Evolutionary conservation across 495 filamentous ascomycete genomes (phyloP), one percentile per base, ranked within the genome.

Genomic region (Penicillium turbatum): DNA sequence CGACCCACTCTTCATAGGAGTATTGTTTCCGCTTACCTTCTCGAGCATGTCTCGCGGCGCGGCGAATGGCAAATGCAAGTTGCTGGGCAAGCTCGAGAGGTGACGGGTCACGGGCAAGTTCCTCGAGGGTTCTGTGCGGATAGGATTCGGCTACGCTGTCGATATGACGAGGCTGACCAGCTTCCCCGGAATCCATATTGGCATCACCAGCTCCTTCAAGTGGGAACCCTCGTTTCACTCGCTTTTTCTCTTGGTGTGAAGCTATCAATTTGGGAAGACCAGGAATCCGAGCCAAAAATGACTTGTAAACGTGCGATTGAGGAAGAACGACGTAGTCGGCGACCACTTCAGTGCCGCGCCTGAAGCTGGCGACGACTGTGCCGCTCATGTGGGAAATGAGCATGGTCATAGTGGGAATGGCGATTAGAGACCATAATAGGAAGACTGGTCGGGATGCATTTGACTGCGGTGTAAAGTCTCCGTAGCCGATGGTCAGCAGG

Each of bases 401-500:
- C 52, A 84, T 81, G 1, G 83, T 86, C 82, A 86, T 86, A 2
- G 83, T 86, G 1, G 83, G 83, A 5, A 86, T 78, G 26, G 83
- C 82, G 30, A 86, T 70, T 0, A 86, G 70, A 6, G 76, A 79
- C 92, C 92, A 97, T 55, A 95, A 83, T 7, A 97, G 87, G 68
- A 95, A 96, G 62, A 96, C 92, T 0, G 89, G 79, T 51, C 86
- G 85, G 1, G 86, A 88, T 2, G 85, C 76, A 61, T 90, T 92
- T 6, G 84, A 86, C 12, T 78, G 69, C 0, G 87, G 89, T 9
- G 82, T 82, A 32, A 86, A 76, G 57, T 96, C 90, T 0, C 92
- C 92, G 64, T 96, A 97, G 1, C 92, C 92, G 51, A 97, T 90
- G 0, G 92, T 96, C 5, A 95, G 71, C 29, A 96, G 78, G 5